Base-by-base conservation (phyloP, 371 early-diverging fungal species). In the Actinomortierella wolfii region DNA sequence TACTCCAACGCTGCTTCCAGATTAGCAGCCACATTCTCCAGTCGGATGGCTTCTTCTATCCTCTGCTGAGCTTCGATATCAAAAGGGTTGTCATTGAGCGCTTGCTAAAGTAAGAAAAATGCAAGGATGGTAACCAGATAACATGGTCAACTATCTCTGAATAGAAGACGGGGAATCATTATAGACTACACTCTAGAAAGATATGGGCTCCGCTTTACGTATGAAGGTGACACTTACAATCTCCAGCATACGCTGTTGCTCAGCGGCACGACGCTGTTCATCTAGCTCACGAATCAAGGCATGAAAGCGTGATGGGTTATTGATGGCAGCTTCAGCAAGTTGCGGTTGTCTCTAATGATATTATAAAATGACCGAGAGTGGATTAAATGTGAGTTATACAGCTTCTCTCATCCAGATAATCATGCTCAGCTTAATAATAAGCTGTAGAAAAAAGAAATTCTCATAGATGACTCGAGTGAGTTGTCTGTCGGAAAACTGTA, bases 1-100 rank as follows among this genome's bases (percentile, higher is more conserved):
- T 92, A 84, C 76, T 98, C 99, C 85, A 98, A 86, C 1, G 99
- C 98, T 1, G 85, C 86, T 68, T 93, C 92, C 81, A 92, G 78
- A 70, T 95, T 97, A 44, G 88, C 84, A 39, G 87, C 84, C 41
- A 98, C 86, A 64, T 95, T 95, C 54, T 93, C 87, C 75, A 90
- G 84, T 51, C 90, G 79, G 61, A 98, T 98, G 18, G 85, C 89
- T 67, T 94, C 94, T 75, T 94, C 98, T 59, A 98, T 97, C 8
- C 87, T 82, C 57, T 84, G 83, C 78, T 98, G 97, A 11, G 94
- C 90, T 56, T 96, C 96, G 46, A 94, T 69, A 70, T 95, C 92
- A 63, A 95, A 93, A 0, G 94, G 95, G 77, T 97, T 94, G 3
- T 85, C 86, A 50, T 85, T 84, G 20, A 83, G 57, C 57, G 79